Percentiles rank a stretch among this genome's conserved stretches.
Evolutionary conservation across 2,329 filamentous ascomycete species (phyloP).

Genomic region (Xylaria arbuscula): DNA sequence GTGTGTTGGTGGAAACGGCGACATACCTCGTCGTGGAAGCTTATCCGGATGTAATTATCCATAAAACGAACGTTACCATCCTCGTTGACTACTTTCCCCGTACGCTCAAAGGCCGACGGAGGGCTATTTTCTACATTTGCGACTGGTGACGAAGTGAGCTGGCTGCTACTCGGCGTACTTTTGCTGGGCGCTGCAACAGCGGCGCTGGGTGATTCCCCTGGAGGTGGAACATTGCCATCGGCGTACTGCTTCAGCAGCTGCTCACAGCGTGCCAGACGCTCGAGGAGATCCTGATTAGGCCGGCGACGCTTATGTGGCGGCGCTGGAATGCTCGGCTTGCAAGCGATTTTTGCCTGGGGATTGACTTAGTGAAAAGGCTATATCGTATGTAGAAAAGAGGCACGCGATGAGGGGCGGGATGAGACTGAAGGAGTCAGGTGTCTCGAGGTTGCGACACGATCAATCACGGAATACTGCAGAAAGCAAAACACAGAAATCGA

Average conservation of each 20-base stretch:
- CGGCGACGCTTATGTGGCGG: constrained; percentile 39
- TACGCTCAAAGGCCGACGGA: background rate
- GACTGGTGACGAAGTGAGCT: constrained; percentile 3
- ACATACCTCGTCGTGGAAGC: constrained; percentile 39
- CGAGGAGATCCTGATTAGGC: constrained; percentile 40
- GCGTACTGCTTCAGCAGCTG: constrained; percentile 40
- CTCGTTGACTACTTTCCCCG: constrained; percentile 37
- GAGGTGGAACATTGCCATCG: constrained; percentile 29
- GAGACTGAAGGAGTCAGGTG: background rate
- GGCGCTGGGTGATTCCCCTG: constrained; percentile 7
- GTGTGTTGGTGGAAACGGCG: background rate
- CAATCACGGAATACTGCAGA: background rate
- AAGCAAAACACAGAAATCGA: background rate
- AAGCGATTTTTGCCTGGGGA: constrained; percentile 37
- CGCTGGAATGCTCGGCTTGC: constrained; percentile 37
- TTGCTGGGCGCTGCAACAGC: background rate
- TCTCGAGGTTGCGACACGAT: background rate
- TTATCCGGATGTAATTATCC: constrained; percentile 39
- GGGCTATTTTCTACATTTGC: constrained; percentile 9
- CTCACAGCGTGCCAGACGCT: constrained; percentile 40
- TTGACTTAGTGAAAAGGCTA: constrained; percentile 19
- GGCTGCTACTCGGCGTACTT: constrained; percentile 9
- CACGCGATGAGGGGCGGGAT: background rate
- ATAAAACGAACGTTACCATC: constrained; percentile 39
- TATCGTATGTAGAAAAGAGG: background rate